Evolutionary conservation across 2,329 filamentous ascomycete species (phyloP).

Genomic region (Phialophora chinensis): DNA sequence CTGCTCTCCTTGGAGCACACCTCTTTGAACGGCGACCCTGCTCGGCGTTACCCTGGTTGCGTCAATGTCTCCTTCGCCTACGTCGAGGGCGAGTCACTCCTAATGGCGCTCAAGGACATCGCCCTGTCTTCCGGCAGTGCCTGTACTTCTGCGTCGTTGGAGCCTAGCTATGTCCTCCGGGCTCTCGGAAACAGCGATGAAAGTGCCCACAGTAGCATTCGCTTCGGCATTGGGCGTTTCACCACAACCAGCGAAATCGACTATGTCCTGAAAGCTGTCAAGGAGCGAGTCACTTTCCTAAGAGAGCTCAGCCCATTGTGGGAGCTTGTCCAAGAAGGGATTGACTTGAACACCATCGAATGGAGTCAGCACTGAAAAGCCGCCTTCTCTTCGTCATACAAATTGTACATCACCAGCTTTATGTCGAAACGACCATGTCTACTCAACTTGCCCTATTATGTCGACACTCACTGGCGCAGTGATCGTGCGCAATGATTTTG

Average conservation of each 20-base stretch:
- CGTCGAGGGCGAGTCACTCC: constrained; percentile 93
- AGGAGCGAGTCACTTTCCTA: constrained; percentile 87
- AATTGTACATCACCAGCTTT: constrained; percentile 24
- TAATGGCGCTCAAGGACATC: constrained; percentile 99
- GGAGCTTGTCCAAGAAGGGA: constrained; percentile 96
- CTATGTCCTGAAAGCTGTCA: constrained; percentile 93
- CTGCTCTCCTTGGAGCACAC: constrained; percentile 92
- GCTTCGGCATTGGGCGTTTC: constrained; percentile 96
- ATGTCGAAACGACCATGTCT: constrained; percentile 6
- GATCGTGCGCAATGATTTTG: neutral
- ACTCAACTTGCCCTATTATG: neutral
- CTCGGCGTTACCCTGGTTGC: constrained; percentile 90
- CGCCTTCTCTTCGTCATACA: neutral
- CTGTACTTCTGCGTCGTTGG: constrained; percentile 94
- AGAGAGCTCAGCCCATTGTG: constrained; percentile 93
- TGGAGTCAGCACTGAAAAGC: constrained; percentile 87
- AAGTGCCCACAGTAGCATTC: constrained; percentile 95
- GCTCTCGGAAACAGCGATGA: constrained; percentile 96
- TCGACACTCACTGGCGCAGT: neutral
- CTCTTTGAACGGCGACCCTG: constrained; percentile 81
- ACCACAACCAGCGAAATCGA: constrained; percentile 95
- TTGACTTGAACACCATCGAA: constrained; percentile 94
- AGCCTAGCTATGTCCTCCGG: constrained; percentile 93
- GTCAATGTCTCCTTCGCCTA: constrained; percentile 99
- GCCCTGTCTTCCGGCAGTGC: constrained; percentile 95